Conservation (phyloP, 495 filamentous ascomycete species). For the Peziza echinospora region DNA sequence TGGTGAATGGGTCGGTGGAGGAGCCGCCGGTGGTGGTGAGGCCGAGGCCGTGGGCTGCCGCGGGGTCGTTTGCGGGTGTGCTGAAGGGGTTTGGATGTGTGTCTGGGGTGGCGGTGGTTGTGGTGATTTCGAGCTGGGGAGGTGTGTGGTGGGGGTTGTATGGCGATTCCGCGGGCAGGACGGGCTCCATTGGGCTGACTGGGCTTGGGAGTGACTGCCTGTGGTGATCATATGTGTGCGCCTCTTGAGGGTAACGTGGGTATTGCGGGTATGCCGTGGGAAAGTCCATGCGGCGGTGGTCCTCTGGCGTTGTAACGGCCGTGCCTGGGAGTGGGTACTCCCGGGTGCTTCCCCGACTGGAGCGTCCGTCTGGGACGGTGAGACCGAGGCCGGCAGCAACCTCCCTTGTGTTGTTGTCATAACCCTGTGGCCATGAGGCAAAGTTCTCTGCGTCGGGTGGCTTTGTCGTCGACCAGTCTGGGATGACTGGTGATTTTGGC, state of each 20-base stretch:
- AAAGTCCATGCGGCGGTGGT: background rate
- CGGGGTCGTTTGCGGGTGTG: background rate
- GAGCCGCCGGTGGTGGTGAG: background rate
- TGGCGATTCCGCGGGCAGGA: no score
- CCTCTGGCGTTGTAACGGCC: background rate
- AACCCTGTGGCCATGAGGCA: no score
- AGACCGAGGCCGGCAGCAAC: no score
- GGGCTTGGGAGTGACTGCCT: background rate
- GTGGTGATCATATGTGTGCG: background rate
- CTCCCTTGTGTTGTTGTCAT: no score
- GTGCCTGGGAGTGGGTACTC: background rate
- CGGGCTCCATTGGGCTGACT: background rate
- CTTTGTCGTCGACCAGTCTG: no score
- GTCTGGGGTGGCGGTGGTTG: background rate
- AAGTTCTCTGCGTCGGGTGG: no score
- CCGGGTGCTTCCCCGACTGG: background rate
- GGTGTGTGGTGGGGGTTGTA: no score
- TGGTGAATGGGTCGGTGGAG: background rate
- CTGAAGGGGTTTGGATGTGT: background rate
- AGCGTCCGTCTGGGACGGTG: no score
- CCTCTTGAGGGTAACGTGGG: background rate
- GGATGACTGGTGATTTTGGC: conserved; percentile 2
- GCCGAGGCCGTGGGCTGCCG: no score
- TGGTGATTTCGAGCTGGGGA: no score
- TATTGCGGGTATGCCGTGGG: conserved; percentile 11